Percentiles rank a stretch among this genome's conserved stretches.
Evolutionary conservation across 2,329 filamentous ascomycete genomes (phyloP).

Genomic region (Botrytis galanthina): DNA sequence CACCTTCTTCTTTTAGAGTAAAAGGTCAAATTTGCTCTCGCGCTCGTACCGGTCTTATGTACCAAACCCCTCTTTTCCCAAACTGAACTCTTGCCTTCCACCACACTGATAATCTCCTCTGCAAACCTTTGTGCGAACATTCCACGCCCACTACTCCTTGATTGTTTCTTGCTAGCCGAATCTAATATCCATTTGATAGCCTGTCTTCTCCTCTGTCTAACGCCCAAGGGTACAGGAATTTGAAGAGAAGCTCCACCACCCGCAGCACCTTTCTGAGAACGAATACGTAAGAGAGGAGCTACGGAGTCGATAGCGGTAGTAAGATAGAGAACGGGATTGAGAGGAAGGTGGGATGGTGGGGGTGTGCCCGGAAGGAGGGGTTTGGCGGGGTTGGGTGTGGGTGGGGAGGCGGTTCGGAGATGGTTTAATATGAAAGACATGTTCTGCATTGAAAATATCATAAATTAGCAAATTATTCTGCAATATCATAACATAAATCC

Average conservation of each 20-base stretch:
- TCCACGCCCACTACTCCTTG: conserved; percentile 66
- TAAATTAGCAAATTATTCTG: background rate
- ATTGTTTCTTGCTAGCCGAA: conserved; percentile 74
- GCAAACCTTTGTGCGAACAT: conserved; percentile 77
- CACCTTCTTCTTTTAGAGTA: conserved; percentile 29
- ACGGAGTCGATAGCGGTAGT: conserved; percentile 90
- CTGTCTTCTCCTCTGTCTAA: conserved; percentile 71
- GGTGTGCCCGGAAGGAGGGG: conserved; percentile 75
- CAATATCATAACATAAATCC: background rate
- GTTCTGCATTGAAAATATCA: conserved; percentile 53
- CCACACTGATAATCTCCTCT: conserved; percentile 81
- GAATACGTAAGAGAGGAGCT: conserved; percentile 80
- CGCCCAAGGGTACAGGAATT: conserved; percentile 72
- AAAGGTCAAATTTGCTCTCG: conserved; percentile 67
- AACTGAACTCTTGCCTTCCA: conserved; percentile 77
- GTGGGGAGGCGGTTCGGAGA: conserved; percentile 80
- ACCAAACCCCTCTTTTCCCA: conserved; percentile 79
- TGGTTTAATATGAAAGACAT: conserved; percentile 79
- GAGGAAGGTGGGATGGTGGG: conserved; percentile 74
- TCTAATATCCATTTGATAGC: conserved; percentile 90
- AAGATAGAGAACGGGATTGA: conserved; percentile 87
- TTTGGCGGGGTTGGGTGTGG: conserved; percentile 67
- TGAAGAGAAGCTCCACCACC: conserved; percentile 85
- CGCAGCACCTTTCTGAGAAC: conserved; percentile 70
- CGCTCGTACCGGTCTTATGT: conserved; percentile 77